Evolutionary conservation across 2,329 filamentous ascomycete species (phyloP).

Genomic region (Curvularia eragrostidis): DNA sequence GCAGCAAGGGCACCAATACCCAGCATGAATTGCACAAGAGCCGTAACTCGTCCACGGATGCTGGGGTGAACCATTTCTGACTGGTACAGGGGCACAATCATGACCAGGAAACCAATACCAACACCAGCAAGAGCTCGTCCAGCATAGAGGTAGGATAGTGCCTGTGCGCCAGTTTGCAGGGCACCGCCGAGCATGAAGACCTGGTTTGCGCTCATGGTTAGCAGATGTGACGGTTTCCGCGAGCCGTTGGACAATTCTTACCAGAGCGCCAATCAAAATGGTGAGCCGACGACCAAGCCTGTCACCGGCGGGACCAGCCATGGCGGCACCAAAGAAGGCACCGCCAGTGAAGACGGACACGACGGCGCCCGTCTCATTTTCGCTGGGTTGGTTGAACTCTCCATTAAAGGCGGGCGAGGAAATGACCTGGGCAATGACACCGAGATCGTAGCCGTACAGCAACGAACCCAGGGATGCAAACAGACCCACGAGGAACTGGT

Average conservation of each 20-base stretch:
- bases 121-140: conserved; percentile 74
- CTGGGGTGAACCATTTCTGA: conserved; percentile 79
- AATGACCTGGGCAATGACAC: conserved; percentile 66
- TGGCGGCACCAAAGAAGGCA: conserved; percentile 72
- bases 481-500: conserved; percentile 65
- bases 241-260: conserved; percentile 45
- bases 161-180: conserved; percentile 73
- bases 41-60: conserved; percentile 77
- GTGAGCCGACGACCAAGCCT: conserved; percentile 72
- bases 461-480: conserved; percentile 66
- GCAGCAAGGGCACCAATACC: conserved; percentile 76
- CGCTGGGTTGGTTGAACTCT: conserved; percentile 49
- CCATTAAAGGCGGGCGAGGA: conserved; percentile 52
- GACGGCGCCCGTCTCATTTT: conserved; percentile 66
- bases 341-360: conserved; percentile 80
- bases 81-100: conserved; percentile 76
- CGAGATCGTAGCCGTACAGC: conserved; percentile 66
- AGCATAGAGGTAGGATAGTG: conserved; percentile 68
- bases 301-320: conserved; percentile 70
- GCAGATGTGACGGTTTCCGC: background rate
- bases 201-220: background rate
- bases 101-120: conserved; percentile 67
- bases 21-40: conserved; percentile 82
- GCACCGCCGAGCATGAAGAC: conserved; percentile 72
- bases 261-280: conserved; percentile 71